Conservation (phyloP, 2,329 filamentous ascomycete species). For the Fusarium protoensiforme region DNA sequence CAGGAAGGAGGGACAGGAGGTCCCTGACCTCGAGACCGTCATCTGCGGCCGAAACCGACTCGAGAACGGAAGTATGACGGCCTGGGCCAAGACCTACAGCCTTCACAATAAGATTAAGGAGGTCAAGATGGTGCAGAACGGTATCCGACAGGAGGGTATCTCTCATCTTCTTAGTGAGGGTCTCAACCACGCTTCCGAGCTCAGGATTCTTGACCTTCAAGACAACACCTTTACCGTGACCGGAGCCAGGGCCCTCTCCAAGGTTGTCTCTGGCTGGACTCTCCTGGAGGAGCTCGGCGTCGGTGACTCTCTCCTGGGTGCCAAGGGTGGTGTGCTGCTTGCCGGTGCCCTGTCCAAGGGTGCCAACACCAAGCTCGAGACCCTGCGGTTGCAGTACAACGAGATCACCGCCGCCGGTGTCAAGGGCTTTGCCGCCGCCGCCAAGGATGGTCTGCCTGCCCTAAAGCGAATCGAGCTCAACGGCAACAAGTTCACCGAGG, state of each 20-base stretch:
- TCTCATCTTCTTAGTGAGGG: slow-evolving; percentile 82
- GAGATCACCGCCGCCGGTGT: slow-evolving; percentile 86
- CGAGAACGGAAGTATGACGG: slow-evolving; percentile 95
- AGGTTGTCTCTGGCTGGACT: slow-evolving; percentile 79
- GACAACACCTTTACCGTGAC: slow-evolving; percentile 95
- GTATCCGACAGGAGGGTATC: slow-evolving; percentile 94
- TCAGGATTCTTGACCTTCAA: slow-evolving; percentile 88
- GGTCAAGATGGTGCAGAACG: slow-evolving; percentile 98
- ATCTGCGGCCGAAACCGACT: slow-evolving; percentile 96
- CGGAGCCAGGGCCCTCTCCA: slow-evolving; percentile 82
- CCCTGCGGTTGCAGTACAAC: slow-evolving; percentile 90
- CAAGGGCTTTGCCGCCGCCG: slow-evolving; percentile 75
- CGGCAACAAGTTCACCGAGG: slow-evolving; percentile 93
- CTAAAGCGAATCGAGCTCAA: slow-evolving; percentile 92
- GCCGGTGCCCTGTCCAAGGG: slow-evolving; percentile 79
- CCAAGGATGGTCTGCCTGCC: slow-evolving; percentile 74
- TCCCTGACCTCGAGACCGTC: slow-evolving; percentile 92
- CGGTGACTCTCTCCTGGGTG: slow-evolving; percentile 86
- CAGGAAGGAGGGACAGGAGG: slow-evolving; percentile 74
- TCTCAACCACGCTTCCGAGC: slow-evolving; percentile 73
- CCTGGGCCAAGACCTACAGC: slow-evolving; percentile 89
- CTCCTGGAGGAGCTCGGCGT: slow-evolving; percentile 85
- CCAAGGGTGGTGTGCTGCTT: slow-evolving; percentile 80
- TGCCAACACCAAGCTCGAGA: slow-evolving; percentile 82
- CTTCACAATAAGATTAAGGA: slow-evolving; percentile 84